Conservation (phyloP, 306 rosid genomes). For the Biancaea sappan region DNA sequence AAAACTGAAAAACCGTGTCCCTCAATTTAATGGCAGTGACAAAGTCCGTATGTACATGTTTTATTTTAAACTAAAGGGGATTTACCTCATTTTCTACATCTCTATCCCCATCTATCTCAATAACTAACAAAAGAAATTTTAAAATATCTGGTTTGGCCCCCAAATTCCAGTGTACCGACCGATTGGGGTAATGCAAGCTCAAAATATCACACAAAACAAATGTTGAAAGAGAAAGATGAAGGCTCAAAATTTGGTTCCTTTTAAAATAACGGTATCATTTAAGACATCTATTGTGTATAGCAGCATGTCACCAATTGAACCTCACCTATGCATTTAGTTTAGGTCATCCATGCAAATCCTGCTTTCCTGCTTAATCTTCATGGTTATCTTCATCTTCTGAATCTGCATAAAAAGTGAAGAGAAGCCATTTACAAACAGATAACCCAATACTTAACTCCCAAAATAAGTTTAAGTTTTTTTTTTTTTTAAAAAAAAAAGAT, state of each 20-base stretch:
- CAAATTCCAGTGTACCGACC: neutral
- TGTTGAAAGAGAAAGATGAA: neutral
- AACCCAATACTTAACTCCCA: neutral
- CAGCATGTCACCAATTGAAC: conserved; percentile 23
- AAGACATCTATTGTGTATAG: conserved; percentile 18
- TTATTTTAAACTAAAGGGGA: conserved; percentile 9
- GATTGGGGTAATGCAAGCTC: neutral
- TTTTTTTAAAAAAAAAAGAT: neutral
- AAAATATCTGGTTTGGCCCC: neutral
- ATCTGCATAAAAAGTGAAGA: conserved; percentile 52
- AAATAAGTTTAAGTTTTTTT: too few species aligned
- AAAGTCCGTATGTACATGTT: conserved; percentile 9
- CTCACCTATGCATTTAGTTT: conserved; percentile 50
- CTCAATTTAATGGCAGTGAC: conserved; percentile 18
- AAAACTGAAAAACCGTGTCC: conserved; percentile 30
- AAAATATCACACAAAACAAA: neutral
- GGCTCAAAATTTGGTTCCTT: neutral
- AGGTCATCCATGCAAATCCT: conserved; percentile 25
- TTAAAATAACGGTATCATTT: neutral
- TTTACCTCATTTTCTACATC: conserved; percentile 6
- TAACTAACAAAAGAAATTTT: conserved; percentile 11
- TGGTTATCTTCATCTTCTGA: conserved; percentile 89
- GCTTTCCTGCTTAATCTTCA: conserved; percentile 70
- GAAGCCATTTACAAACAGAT: conserved; percentile 14
- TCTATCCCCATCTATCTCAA: neutral